Evolutionary conservation across 2,329 filamentous ascomycete genomes (phyloP).

Genomic region (Sporothrix brunneoviolacea): DNA sequence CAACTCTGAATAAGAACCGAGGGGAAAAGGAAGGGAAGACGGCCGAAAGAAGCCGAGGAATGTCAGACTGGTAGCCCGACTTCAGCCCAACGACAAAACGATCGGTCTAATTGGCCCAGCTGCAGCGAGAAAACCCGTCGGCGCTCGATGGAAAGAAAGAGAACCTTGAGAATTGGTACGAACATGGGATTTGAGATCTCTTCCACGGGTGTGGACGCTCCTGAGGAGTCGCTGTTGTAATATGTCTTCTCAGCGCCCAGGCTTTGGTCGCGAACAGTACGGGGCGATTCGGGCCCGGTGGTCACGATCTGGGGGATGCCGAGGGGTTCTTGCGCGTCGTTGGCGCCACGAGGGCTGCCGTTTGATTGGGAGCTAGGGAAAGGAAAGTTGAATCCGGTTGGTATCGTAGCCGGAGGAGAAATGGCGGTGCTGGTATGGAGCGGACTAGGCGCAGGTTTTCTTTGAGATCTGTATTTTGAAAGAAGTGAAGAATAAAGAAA

Average conservation of each 20-base stretch:
- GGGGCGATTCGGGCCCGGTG: constrained; percentile 23
- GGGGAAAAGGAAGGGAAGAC: not conserved
- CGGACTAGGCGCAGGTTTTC: constrained; percentile 44
- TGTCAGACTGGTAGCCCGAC: constrained; percentile 5
- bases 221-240: constrained; percentile 33
- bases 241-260: constrained; percentile 27
- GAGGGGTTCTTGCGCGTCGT: constrained; percentile 18
- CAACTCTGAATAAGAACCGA: not conserved
- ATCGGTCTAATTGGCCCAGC: not conserved
- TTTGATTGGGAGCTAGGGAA: constrained; percentile 17
- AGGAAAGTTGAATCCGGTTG: constrained; percentile 31
- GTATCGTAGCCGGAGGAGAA: constrained; percentile 36
- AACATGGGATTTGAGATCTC: constrained; percentile 25
- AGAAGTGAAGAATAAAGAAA: not conserved
- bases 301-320: constrained; percentile 29
- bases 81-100: constrained; percentile 1
- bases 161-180: constrained; percentile 17
- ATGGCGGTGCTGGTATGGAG: constrained; percentile 38
- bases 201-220: constrained; percentile 27
- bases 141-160: not conserved
- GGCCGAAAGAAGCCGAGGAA: not conserved
- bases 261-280: constrained; percentile 17
- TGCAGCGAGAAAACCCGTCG: not conserved
- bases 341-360: not conserved
- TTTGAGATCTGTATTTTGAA: constrained; percentile 35